Base-by-base conservation (phyloP, 108 stramenopile species). In the Cyclotella kingstonii region DNA sequence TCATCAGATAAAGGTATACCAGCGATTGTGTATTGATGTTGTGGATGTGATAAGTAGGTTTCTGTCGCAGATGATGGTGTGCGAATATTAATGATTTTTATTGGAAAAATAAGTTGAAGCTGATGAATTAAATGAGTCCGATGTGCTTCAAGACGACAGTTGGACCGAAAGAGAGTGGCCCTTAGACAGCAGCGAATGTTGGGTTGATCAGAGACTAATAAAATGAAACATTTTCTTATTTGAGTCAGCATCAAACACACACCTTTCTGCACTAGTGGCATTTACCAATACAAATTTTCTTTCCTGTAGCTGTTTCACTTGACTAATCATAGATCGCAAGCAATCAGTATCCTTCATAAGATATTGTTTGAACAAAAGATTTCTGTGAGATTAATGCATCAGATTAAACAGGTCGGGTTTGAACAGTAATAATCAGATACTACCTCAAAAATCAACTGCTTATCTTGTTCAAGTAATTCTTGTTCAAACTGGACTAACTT, bases 1-100 rank as follows among this genome's bases (percentile, higher is more conserved):
- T 92, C 93, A 11, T 53, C 52, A 14, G 94, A 89, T 1, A 95
- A 49, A 14, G 81, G 79, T 22, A 84, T 35, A 12, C 81, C 70
- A 6, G 79, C 78, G 22, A 84, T 80, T 11, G 83, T 78, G 49
- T 74, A 82, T 33, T 71, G 61, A 43, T 71, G 69, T 28, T 56
- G 43, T 15, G 54, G 54, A 15, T 52, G 59, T 61, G 31, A 50
- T 40, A 5, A 45, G n/a, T 29, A 17, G 15, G 31, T 21, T 49
- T 26, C 8, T 49, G 28, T 33, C 38, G 26, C 35, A 18, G 9
- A n/a, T 21, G 48, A n/a, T 6, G 26, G 8, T 1, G 55, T 28
- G 19, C 31, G 23, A 33, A 70, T 39, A n/a, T 50, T 22, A 4
- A 57, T 25, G 42, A 71, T 22, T 25, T 33, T 56, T 11, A 71